A percentile compares a stretch with the other conserved stretches of the same genome.
phyloP scores from a whole-genome alignment of 1,139 yeast species.

The Meyerozyma smithsonii region DNA sequence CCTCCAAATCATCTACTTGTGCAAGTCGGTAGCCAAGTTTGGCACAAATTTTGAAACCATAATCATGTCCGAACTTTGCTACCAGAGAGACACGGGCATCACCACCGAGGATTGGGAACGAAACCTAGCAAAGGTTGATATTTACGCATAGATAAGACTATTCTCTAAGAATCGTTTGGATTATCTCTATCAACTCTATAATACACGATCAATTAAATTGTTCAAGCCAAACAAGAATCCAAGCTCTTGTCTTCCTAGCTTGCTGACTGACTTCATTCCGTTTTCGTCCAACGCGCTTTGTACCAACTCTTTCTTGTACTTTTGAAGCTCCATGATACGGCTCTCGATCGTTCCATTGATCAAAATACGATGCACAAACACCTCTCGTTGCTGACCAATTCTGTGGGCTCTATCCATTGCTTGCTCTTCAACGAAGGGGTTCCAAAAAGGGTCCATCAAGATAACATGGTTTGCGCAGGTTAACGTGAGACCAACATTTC shows the following conservation, averaged over 20 bases:
- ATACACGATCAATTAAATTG: slow-evolving; percentile 10
- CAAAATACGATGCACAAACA: slow-evolving; percentile 66
- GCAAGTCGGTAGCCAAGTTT: slow-evolving; percentile 66
- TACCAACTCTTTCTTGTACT: slow-evolving; percentile 67
- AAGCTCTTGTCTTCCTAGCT: slow-evolving; percentile 65
- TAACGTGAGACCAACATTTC: slow-evolving; percentile 86
- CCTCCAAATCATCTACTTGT: slow-evolving; percentile 70
- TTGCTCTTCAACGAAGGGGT: slow-evolving; percentile 92
- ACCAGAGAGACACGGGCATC: slow-evolving; percentile 1
- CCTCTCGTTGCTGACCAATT: slow-evolving; percentile 80
- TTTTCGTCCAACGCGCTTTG: slow-evolving; percentile 75
- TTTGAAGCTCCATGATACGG: slow-evolving; percentile 74
- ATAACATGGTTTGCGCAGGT: slow-evolving; percentile 93
- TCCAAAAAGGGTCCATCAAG: slow-evolving; percentile 93
- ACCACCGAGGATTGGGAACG: slow-evolving; percentile 18
- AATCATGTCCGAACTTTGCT: slow-evolving; percentile 35
- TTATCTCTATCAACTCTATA: slow-evolving; percentile 1
- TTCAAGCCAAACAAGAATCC: slow-evolving; percentile 77
- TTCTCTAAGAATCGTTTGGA: too few relatives aligned
- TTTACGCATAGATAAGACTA: background rate
- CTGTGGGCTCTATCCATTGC: slow-evolving; percentile 95
- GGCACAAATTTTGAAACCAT: slow-evolving; percentile 61
- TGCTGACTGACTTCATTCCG: slow-evolving; percentile 60
- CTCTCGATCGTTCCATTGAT: slow-evolving; percentile 74
- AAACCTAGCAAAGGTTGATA: slow-evolving; percentile 20